Evolutionary conservation across 2,329 filamentous ascomycete genomes (phyloP).

Genomic region (Zelopaecilomyces penicillatus): DNA sequence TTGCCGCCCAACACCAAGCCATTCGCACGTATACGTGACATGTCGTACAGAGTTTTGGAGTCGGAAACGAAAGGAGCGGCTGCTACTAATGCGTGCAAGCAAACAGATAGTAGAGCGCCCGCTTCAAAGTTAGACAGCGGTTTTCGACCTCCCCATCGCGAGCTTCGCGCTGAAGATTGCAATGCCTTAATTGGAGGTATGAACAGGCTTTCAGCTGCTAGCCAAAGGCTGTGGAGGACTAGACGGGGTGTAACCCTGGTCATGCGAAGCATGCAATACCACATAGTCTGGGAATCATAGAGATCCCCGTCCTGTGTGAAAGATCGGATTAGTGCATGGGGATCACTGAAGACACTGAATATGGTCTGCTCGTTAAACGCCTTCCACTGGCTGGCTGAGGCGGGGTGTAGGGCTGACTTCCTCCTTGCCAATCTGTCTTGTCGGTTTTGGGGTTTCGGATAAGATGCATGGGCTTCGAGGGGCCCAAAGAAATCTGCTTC

Average conservation of each 20-base stretch:
- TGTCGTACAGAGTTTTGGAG: constrained; percentile 43
- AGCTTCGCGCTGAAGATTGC: constrained; percentile 19
- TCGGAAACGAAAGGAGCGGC: constrained; percentile 44
- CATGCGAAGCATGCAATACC: constrained; percentile 55
- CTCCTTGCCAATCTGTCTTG: constrained; percentile 9
- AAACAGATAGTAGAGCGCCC: constrained; percentile 48
- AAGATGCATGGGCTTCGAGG: constrained; percentile 8
- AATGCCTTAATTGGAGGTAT: constrained; percentile 40
- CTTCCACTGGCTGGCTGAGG: constrained; percentile 41
- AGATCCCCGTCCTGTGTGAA: constrained; percentile 46
- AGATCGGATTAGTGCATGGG: constrained; percentile 44
- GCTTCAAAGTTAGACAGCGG: constrained; percentile 37
- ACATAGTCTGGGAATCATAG: constrained; percentile 53
- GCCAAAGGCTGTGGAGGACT: constrained; percentile 58
- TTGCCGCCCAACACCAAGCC: constrained; percentile 41
- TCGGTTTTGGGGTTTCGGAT: constrained; percentile 9
- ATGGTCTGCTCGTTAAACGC: constrained; percentile 56
- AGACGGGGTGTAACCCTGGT: constrained; percentile 48
- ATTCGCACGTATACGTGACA: constrained; percentile 51
- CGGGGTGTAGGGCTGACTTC: constrained; percentile 1
- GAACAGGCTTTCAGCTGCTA: constrained; percentile 50
- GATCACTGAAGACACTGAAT: constrained; percentile 54
- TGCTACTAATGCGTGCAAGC: constrained; percentile 54
- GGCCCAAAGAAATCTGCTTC: constrained; percentile 42
- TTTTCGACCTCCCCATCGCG: constrained; percentile 1